A percentile compares a stretch with the other conserved stretches of the same genome.
Conservation (phyloP, 2,329 filamentous ascomycete genomes). For the Pseudocercospora fijiensis region DNA sequence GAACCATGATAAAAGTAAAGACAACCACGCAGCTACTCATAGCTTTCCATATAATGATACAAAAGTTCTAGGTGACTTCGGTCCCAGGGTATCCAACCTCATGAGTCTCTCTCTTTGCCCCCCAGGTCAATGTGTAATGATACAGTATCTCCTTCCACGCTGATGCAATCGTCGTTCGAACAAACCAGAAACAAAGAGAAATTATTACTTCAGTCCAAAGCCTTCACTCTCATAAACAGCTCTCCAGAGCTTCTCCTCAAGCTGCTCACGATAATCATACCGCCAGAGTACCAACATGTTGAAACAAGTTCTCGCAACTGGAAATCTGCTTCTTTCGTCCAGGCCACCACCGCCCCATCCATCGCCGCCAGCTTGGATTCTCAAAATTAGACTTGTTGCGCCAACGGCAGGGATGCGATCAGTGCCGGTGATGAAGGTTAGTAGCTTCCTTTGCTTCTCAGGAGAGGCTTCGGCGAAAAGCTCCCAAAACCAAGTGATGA, state of each 20-base stretch:
- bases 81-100: neutral
- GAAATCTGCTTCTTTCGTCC: slow-evolving; percentile 71
- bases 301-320: slow-evolving; percentile 87
- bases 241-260: slow-evolving; percentile 74
- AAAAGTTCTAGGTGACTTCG: neutral
- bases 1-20: too few species aligned
- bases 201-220: slow-evolving; percentile 73
- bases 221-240: slow-evolving; percentile 89
- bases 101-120: neutral
- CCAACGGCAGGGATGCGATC: slow-evolving; percentile 89
- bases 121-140: neutral
- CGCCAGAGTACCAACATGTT: slow-evolving; percentile 77
- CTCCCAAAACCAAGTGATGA: slow-evolving; percentile 86
- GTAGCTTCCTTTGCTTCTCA: slow-evolving; percentile 70
- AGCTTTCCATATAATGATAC: neutral
- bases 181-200: neutral
- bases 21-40: neutral
- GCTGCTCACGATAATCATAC: slow-evolving; percentile 64
- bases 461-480: slow-evolving; percentile 67
- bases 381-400: slow-evolving; percentile 73
- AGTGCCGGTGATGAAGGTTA: slow-evolving; percentile 86
- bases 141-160: neutral
- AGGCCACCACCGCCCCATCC: slow-evolving; percentile 35
- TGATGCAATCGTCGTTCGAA: neutral
- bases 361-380: slow-evolving; percentile 68